Evolutionary conservation across 148 eudicot species (phyloP).

Genomic region (Amaranthus cruentus): DNA sequence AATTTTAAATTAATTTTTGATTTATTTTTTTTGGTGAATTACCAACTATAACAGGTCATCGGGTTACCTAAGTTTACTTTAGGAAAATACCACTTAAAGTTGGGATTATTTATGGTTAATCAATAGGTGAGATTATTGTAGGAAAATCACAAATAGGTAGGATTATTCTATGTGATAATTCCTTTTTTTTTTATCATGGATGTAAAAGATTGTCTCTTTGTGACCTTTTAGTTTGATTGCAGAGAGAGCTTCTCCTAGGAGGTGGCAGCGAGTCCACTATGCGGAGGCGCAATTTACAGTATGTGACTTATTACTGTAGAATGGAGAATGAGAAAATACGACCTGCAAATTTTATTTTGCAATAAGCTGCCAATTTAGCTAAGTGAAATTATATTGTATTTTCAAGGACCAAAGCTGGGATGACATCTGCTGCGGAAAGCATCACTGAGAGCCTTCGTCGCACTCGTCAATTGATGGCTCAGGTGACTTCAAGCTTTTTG

Average conservation of each 20-base stretch:
- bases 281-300: conserved; percentile 89
- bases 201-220: conserved; percentile 2
- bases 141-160: too few relatives aligned
- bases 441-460: conserved; percentile 94
- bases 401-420: conserved; percentile 79
- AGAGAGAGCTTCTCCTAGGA: conserved; percentile 92
- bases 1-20: too few relatives aligned
- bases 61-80: too few relatives aligned
- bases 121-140: too few relatives aligned
- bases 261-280: conserved; percentile 89
- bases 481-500: conserved; percentile 38
- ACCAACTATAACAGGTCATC: too few relatives aligned
- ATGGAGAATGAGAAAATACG: neutral
- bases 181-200: conserved; percentile 7
- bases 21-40: too few relatives aligned
- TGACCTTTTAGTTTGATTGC: conserved; percentile 26
- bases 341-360: neutral
- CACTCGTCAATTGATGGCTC: conserved; percentile 92
- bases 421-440: conserved; percentile 97
- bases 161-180: too few relatives aligned
- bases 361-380: neutral
- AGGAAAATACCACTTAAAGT: too few relatives aligned
- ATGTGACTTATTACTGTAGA: conserved; percentile 27
- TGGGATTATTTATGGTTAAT: too few relatives aligned
- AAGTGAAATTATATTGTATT: neutral